Percentiles rank a stretch among this genome's conserved stretches.
These are phyloP conservation scores for Adansonia grandidieri DNA, from an alignment of 441 rosid species.

Conservation along the genomic window DNA sequence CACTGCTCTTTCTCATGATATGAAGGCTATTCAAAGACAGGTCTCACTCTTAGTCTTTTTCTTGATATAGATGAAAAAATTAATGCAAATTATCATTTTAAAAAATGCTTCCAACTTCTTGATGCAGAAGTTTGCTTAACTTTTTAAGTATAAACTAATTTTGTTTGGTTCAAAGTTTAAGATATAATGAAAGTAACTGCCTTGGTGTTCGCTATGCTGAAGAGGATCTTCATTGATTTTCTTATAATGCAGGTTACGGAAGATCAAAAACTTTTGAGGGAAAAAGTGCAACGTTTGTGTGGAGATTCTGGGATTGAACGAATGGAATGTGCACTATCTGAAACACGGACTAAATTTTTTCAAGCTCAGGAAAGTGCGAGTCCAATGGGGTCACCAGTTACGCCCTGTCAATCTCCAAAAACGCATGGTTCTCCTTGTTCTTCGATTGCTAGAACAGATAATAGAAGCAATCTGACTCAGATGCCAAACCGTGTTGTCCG, in stretches of 20 bases:
- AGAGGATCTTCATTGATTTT: conserved; percentile 18
- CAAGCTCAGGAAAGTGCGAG: conserved; percentile 63
- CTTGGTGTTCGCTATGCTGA: not conserved
- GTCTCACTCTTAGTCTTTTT: conserved; percentile 34
- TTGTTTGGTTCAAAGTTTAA: conserved; percentile 4
- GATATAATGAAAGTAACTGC: not conserved
- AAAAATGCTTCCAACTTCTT: not conserved
- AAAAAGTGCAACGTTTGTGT: conserved; percentile 75
- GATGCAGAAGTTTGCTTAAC: not conserved
- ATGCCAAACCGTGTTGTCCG: conserved; percentile 58
- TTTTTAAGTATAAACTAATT: conserved; percentile 1
- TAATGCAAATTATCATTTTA: not conserved
- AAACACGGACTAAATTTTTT: conserved; percentile 66
- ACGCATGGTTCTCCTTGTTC: conserved; percentile 46
- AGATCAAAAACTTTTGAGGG: conserved; percentile 84
- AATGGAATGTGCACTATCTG: conserved; percentile 80
- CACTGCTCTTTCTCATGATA: conserved; percentile 70
- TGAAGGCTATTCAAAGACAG: conserved; percentile 89
- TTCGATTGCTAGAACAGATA: conserved; percentile 37
- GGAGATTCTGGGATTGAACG: conserved; percentile 79
- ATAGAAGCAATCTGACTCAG: conserved; percentile 39
- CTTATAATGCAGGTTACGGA: conserved; percentile 61
- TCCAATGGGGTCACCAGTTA: conserved; percentile 57
- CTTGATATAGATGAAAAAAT: conserved; percentile 14
- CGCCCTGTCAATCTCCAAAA: conserved; percentile 43